phyloP scores from a whole-genome alignment of 2,329 filamentous ascomycete genomes.

The Arachnopeziza araneosa region DNA sequence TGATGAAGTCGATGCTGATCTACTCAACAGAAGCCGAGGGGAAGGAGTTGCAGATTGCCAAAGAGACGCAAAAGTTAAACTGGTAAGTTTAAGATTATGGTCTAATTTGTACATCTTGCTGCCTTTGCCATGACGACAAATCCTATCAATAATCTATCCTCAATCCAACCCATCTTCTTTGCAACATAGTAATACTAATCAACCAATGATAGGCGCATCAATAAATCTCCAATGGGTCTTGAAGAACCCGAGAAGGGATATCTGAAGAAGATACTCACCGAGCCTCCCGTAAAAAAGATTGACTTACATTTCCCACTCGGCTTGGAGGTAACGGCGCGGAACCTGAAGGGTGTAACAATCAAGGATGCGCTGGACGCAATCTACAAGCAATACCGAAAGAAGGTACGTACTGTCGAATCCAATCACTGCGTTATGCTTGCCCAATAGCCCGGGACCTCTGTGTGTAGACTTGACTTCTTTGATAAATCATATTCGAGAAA shows the following conservation, averaged over 20 bases:
- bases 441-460: neutral
- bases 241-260: slow-evolving; percentile 68
- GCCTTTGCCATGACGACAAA: neutral
- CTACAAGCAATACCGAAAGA: slow-evolving; percentile 94
- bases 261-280: slow-evolving; percentile 75
- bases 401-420: slow-evolving; percentile 50
- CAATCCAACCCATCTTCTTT: neutral
- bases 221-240: slow-evolving; percentile 70
- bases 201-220: slow-evolving; percentile 71
- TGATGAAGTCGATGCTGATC: neutral
- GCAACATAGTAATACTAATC: neutral
- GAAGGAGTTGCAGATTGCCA: slow-evolving; percentile 65
- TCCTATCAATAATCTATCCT: neutral
- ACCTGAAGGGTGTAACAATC: slow-evolving; percentile 91
- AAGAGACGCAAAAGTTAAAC: slow-evolving; percentile 81
- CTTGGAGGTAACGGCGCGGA: slow-evolving; percentile 81
- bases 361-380: slow-evolving; percentile 96
- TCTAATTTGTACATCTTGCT: neutral
- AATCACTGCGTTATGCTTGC: neutral
- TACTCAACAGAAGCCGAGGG: slow-evolving; percentile 59
- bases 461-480: no score
- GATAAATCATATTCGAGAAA: no score
- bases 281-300: slow-evolving; percentile 85
- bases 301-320: slow-evolving; percentile 88
- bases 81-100: slow-evolving; percentile 50